A percentile compares a stretch with the other conserved stretches of the same genome.
Evolutionary conservation across 2,329 filamentous ascomycete genomes (phyloP).

Genomic region (Pseudocercospora pini-densiflorae): DNA sequence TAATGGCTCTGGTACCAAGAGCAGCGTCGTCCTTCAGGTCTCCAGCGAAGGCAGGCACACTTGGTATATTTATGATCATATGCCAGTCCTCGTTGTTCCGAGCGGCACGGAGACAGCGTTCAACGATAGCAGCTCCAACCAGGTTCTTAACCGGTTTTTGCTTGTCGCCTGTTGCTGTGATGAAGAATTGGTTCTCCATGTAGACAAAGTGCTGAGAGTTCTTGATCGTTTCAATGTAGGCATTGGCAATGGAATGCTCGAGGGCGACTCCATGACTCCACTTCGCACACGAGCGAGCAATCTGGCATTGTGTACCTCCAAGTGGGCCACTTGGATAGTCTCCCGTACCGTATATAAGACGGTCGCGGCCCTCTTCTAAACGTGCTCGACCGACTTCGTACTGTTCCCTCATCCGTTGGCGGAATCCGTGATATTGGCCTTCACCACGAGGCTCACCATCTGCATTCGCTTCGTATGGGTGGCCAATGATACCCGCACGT

Average conservation of each 20-base stretch:
- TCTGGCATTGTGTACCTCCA: constrained; percentile 77
- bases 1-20: constrained; percentile 79
- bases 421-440: constrained; percentile 39
- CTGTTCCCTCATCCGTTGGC: constrained; percentile 37
- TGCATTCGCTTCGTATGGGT: constrained; percentile 35
- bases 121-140: constrained; percentile 78
- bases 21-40: constrained; percentile 74
- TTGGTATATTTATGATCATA: constrained; percentile 77
- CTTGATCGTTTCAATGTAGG: constrained; percentile 92
- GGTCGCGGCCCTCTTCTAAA: constrained; percentile 32
- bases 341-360: constrained; percentile 22
- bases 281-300: constrained; percentile 64
- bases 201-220: constrained; percentile 73
- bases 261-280: constrained; percentile 64
- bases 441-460: constrained; percentile 33
- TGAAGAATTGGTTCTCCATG: constrained; percentile 78
- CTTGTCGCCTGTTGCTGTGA: constrained; percentile 73
- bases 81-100: constrained; percentile 69
- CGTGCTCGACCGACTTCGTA: constrained; percentile 32
- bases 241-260: constrained; percentile 89
- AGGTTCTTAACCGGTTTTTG: constrained; percentile 77
- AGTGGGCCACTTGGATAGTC: constrained; percentile 49
- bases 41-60: constrained; percentile 81
- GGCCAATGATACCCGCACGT: constrained; percentile 41
- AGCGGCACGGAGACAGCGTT: constrained; percentile 74